Evolutionary conservation across 768 basidiomycete genomes (phyloP).

Genomic region (Russula griseocarnosa): DNA sequence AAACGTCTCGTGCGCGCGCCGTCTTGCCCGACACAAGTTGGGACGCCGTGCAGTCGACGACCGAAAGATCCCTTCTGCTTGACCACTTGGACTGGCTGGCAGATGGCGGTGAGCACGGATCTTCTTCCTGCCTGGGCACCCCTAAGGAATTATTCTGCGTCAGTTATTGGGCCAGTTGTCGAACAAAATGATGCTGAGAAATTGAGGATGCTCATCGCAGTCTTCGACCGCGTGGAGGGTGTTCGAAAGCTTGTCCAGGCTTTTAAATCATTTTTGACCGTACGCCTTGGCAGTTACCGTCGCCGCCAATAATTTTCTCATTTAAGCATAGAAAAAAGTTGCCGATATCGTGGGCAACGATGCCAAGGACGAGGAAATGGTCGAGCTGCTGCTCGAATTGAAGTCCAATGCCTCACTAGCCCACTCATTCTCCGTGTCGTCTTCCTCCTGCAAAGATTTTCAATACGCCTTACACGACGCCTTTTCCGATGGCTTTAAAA

Average conservation of each 20-base stretch:
- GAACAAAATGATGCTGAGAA: constrained; percentile 42
- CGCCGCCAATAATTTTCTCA: neutral
- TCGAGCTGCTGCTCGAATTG: constrained; percentile 63
- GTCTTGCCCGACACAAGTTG: constrained; percentile 51
- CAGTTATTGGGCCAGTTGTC: constrained; percentile 56
- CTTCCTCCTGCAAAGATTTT: constrained; percentile 43
- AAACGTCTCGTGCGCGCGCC: constrained; percentile 49
- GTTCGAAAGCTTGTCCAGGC: constrained; percentile 52
- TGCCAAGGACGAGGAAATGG: constrained; percentile 70
- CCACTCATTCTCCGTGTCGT: constrained; percentile 50
- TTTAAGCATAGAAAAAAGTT: constrained; percentile 47
- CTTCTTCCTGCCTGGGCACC: neutral
- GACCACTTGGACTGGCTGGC: constrained; percentile 45
- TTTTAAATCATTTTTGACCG: constrained; percentile 62
- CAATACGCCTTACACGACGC: constrained; percentile 66
- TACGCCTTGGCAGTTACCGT: constrained; percentile 30
- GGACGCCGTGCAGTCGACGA: constrained; percentile 47
- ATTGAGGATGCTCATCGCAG: constrained; percentile 52
- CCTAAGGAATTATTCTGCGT: neutral
- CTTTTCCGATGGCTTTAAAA: constrained; percentile 70
- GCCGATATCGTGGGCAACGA: constrained; percentile 60
- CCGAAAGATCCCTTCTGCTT: constrained; percentile 50
- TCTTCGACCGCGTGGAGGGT: constrained; percentile 57
- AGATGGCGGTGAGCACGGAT: constrained; percentile 35
- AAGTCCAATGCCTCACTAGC: constrained; percentile 54